Evolutionary conservation across 2,329 filamentous ascomycete genomes (phyloP), one percentile per base, ranked within the genome.

Genomic region (Pezicula radicicola): DNA sequence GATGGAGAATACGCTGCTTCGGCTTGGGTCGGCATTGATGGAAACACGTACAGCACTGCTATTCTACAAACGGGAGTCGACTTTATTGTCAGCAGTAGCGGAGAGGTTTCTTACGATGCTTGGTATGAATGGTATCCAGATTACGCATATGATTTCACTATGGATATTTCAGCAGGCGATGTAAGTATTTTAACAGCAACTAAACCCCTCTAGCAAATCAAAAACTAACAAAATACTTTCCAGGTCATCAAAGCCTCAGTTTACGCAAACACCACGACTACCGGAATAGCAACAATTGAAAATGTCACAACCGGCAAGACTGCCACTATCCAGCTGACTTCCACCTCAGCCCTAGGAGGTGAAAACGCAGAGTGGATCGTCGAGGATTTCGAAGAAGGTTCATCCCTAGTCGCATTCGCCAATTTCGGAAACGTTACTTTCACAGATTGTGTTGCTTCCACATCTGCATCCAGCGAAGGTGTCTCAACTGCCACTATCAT

Each of bases 111-210:
- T 8, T 83, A 74, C 59, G 73, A 78, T 48, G 76, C 79, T 12
- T 84, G 80, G 79, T 83, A 79, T 58, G 80, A 83, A 63, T 84
- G 79, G 80, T 81, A 75, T 59, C 80, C 80, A 1, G 75, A 80
- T 60, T 75, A 74, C 55, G 74, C 78, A 18, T 74, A 77, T 58
- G 72, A 76, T 60, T 81, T 81, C 63, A 39, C 47, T 18, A 33
- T 75, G 74, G 64, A 40, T 21, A 68, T 69, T 53, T 67, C 80
- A 52, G 70, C 72, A 1, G 76, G 76, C 9, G 71, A 80, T 6
- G 78, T 76, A n/a, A 82, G 78, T 48, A 60, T 3, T 65, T 79
- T 52, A 61, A 62, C 19, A 70, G 21, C 21, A 21, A 21, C 21
- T 21, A 21, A 21, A 21, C 3, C 21, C 21, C 70, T 1, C 75